phyloP scores from a whole-genome alignment of 1,284 basidiomycete genomes.

The Fomitopsis betulina region DNA sequence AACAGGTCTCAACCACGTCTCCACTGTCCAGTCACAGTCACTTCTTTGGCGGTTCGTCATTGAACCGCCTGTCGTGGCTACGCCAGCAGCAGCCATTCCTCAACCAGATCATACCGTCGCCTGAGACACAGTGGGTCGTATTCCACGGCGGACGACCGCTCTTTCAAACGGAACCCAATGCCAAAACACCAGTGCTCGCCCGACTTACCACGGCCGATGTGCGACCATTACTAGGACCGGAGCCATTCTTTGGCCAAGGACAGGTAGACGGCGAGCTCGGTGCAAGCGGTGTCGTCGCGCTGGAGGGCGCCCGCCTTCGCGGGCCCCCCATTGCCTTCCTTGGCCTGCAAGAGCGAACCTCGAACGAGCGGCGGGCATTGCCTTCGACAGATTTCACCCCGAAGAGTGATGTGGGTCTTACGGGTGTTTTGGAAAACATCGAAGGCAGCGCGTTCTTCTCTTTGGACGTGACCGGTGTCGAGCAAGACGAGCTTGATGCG shows the following conservation, averaged over 20 bases:
- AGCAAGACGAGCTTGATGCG: constrained; percentile 39
- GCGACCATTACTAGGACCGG: constrained; percentile 35
- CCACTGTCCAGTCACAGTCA: constrained; percentile 43
- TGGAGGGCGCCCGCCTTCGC: constrained; percentile 63
- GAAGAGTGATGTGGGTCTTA: constrained; percentile 22
- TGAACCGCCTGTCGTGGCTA: constrained; percentile 87
- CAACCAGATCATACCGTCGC: constrained; percentile 56
- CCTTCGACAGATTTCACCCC: constrained; percentile 59
- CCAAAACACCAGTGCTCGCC: constrained; percentile 35
- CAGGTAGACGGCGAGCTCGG: constrained; percentile 45
- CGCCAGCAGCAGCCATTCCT: constrained; percentile 69
- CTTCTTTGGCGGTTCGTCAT: constrained; percentile 74
- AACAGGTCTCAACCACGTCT: neutral
- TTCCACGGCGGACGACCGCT: constrained; percentile 69
- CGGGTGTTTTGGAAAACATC: constrained; percentile 50
- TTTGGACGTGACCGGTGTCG: constrained; percentile 61
- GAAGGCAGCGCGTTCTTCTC: constrained; percentile 78
- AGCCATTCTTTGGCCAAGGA: constrained; percentile 66
- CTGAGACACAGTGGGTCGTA: constrained; percentile 66
- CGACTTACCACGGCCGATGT: constrained; percentile 55
- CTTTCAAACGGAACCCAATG: constrained; percentile 28
- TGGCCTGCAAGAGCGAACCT: constrained; percentile 68
- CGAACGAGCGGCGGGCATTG: constrained; percentile 38
- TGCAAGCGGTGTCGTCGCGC: constrained; percentile 35
- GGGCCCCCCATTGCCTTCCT: constrained; percentile 63